A percentile compares a stretch with the other conserved stretches of the same genome.
Evolutionary conservation across 345 rosid species (phyloP).

Genomic region (Durio zibethinus): DNA sequence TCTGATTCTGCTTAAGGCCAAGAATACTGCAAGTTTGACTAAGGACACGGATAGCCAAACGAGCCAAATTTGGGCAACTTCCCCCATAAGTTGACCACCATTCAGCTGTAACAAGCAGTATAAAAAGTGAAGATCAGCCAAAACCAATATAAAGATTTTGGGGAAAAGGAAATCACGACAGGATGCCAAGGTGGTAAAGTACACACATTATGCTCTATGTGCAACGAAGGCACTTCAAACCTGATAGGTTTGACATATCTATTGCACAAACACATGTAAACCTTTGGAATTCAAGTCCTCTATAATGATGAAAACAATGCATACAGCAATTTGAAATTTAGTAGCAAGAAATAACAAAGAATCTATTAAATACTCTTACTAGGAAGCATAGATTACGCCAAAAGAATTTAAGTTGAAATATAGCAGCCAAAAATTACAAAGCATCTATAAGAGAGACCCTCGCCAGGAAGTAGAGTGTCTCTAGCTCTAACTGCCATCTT

Average conservation of each 20-base stretch:
- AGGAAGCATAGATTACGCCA: neutral
- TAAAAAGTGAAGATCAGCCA: neutral
- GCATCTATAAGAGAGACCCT: slow-evolving; percentile 12
- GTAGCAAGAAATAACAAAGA: neutral
- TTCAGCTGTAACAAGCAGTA: slow-evolving; percentile 52
- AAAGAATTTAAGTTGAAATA: slow-evolving; percentile 8
- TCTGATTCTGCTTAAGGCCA: slow-evolving; percentile 36
- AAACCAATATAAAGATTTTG: neutral
- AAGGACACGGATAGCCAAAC: slow-evolving; percentile 72
- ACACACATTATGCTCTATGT: slow-evolving; percentile 5
- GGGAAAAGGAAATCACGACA: neutral
- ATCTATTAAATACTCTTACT: neutral
- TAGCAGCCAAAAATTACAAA: slow-evolving; percentile 13
- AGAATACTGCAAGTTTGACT: slow-evolving; percentile 73
- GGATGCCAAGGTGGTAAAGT: neutral
- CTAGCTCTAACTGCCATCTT: slow-evolving; percentile 83
- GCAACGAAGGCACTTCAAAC: neutral
- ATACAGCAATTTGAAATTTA: neutral
- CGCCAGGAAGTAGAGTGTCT: slow-evolving; percentile 78
- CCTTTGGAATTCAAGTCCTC: neutral
- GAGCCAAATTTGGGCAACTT: slow-evolving; percentile 83
- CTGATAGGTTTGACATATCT: neutral
- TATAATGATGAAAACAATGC: neutral
- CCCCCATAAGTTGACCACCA: slow-evolving; percentile 99
- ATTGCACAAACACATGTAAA: neutral